These are phyloP conservation scores for Boletus vinaceobasis DNA, from an alignment of 768 basidiomycete species.

Conservation along the genomic window DNA sequence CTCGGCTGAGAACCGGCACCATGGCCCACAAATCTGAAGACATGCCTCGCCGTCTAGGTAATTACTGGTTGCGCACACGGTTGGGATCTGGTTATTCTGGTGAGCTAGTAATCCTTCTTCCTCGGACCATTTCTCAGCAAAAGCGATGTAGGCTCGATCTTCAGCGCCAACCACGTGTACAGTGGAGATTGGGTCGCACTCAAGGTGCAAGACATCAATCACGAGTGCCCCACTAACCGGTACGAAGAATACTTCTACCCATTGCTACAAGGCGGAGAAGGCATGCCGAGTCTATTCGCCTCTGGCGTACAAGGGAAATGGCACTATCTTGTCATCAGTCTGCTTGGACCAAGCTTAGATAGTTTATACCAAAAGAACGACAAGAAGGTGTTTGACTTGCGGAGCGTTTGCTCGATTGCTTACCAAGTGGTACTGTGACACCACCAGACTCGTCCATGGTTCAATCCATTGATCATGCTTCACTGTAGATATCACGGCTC, in stretches of 20 bases:
- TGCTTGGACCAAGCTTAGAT: conserved; percentile 70
- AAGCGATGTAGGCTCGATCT: conserved; percentile 62
- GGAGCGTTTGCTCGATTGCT: conserved; percentile 71
- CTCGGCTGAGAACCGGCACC: background rate
- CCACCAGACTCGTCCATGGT: background rate
- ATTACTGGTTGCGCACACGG: conserved; percentile 55
- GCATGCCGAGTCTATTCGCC: conserved; percentile 72
- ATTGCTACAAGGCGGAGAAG: conserved; percentile 62
- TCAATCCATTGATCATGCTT: conserved; percentile 5
- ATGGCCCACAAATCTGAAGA: conserved; percentile 16
- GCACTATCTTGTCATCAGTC: conserved; percentile 75
- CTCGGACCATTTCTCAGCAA: background rate
- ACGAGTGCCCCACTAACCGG: conserved; percentile 72
- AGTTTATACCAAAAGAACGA: conserved; percentile 53
- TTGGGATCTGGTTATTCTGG: conserved; percentile 77
- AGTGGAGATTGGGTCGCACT: conserved; percentile 62
- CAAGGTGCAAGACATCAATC: conserved; percentile 66
- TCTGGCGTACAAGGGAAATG: conserved; percentile 54
- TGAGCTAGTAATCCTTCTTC: conserved; percentile 26
- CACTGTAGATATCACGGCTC: conserved; percentile 59
- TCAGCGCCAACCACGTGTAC: conserved; percentile 55
- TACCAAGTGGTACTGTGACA: conserved; percentile 63
- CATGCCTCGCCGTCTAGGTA: conserved; percentile 45
- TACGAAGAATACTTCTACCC: conserved; percentile 73
- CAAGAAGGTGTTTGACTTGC: conserved; percentile 59